Evolutionary conservation across 2,329 filamentous ascomycete genomes (phyloP), one percentile per base, ranked within the genome.

Genomic region (Emmonsiellopsis sp.): DNA sequence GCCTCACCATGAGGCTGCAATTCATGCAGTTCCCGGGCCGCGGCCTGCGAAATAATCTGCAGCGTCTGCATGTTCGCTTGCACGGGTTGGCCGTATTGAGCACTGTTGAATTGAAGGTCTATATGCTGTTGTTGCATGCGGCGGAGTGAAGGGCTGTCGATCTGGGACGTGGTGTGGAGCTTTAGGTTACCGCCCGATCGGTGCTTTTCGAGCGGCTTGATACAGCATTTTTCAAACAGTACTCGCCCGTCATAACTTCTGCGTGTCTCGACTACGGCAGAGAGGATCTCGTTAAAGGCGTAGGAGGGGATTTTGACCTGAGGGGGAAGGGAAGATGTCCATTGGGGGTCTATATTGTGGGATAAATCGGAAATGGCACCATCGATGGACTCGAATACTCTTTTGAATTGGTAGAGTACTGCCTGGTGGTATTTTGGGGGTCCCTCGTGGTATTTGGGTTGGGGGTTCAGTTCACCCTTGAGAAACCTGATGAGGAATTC

Each of bases 201-300:
- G 38, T 7, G n/a, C 7, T 35, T 51, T 15, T 26, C 6, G n/a
- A 38, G n/a, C 3, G 61, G 61, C 42, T 66, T 62, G 35, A 69
- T 58, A 51, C 74, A 77, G 73, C 79, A 82, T 37, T 64, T 65
- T 8, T 75, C 63, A 53, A 79, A 77, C 35, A 82, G 58, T 3
- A 61, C 65, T 54, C 69, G 74, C 54, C 78, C 83, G 35, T 69
- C 69, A 8, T 57, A 53, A 54, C 73, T 76, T 52, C 76, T 78
- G 46, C 76, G 72, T 0, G 69, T 68, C 31, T 76, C 72, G 2
- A 79, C 74, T 7, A 83, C 69, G n/a, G 77, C 79, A 43, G 74
- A 69, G 6, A 86, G 75, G 6, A 82, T 56, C 15, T 63, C 60
- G 56, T 81, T 77, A 70, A 83, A 82, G 5, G 75, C 65, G 2